Percentiles rank a stretch among this genome's conserved stretches.
Evolutionary conservation across 306 rosid genomes (phyloP).

Genomic region (Rubus idaeus): DNA sequence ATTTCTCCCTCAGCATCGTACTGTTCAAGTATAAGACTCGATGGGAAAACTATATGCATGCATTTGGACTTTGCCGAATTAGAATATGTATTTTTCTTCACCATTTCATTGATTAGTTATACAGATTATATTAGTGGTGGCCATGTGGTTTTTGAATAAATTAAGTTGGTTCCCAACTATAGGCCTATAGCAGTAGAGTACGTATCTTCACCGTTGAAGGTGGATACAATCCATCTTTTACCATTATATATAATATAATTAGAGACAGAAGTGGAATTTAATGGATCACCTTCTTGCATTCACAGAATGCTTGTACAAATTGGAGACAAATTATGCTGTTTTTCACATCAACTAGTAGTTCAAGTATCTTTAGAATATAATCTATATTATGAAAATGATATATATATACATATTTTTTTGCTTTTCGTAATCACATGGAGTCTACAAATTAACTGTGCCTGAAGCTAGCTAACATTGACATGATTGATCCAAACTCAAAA

Average conservation of each 20-base stretch:
- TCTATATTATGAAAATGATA: too few relatives aligned
- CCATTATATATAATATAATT: slow-evolving; percentile 4
- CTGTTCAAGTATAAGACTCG: neutral
- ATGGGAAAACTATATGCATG: neutral
- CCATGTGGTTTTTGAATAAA: neutral
- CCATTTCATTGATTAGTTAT: neutral
- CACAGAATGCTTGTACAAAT: neutral
- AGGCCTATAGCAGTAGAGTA: neutral
- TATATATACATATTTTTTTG: neutral
- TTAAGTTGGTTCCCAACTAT: slow-evolving; percentile 14
- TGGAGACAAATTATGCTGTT: neutral
- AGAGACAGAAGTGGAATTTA: slow-evolving; percentile 20
- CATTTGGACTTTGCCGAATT: neutral
- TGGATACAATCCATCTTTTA: slow-evolving; percentile 29
- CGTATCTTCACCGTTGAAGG: slow-evolving; percentile 39
- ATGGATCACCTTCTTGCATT: slow-evolving; percentile 19
- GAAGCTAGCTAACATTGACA: neutral
- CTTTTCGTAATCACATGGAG: neutral
- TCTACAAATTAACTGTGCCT: neutral
- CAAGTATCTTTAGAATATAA: neutral
- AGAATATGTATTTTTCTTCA: neutral
- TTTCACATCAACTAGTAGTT: neutral
- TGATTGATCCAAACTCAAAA: neutral
- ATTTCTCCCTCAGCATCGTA: neutral
- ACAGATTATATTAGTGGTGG: neutral